A percentile compares a stretch with the other conserved stretches of the same genome.
These are phyloP conservation scores for Auriculariales sp. DNA, from an alignment of 768 basidiomycete species.

Conservation along the genomic window DNA sequence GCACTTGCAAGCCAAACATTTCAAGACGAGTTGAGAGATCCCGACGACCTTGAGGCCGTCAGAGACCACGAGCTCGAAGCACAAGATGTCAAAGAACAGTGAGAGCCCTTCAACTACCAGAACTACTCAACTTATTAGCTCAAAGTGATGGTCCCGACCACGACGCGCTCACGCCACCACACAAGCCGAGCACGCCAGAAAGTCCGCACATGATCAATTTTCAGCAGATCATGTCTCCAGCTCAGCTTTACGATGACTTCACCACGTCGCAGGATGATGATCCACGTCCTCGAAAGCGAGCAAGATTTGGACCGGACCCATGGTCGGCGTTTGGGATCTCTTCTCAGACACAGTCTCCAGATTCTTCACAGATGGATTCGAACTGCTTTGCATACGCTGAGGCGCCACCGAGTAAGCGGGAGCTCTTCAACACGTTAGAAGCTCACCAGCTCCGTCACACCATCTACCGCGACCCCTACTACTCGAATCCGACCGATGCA, in stretches of 20 bases:
- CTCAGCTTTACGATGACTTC: not conserved
- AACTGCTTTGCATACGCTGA: constrained; percentile 39
- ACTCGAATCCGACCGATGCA: constrained; percentile 56
- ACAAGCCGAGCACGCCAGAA: not conserved
- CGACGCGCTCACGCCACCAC: not conserved
- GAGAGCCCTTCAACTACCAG: not conserved
- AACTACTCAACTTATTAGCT: too few species aligned
- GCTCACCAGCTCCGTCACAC: constrained; percentile 29
- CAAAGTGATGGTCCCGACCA: too few species aligned
- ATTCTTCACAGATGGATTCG: constrained; percentile 4
- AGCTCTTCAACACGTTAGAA: constrained; percentile 28
- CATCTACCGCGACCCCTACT: constrained; percentile 68
- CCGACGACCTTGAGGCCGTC: too few species aligned
- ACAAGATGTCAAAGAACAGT: not conserved
- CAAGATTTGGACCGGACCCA: not conserved
- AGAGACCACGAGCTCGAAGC: not conserved
- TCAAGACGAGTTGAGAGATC: not conserved
- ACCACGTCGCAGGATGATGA: too few species aligned
- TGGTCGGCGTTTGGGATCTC: not conserved
- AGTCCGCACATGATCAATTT: too few species aligned
- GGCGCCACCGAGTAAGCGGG: constrained; percentile 27
- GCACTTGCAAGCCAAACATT: constrained; percentile 31
- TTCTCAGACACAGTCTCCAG: not conserved
- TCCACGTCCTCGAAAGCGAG: not conserved
- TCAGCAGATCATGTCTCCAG: not conserved